Base-by-base conservation (phyloP, 2,329 filamentous ascomycete species). In the Mollisia scopiformis region DNA sequence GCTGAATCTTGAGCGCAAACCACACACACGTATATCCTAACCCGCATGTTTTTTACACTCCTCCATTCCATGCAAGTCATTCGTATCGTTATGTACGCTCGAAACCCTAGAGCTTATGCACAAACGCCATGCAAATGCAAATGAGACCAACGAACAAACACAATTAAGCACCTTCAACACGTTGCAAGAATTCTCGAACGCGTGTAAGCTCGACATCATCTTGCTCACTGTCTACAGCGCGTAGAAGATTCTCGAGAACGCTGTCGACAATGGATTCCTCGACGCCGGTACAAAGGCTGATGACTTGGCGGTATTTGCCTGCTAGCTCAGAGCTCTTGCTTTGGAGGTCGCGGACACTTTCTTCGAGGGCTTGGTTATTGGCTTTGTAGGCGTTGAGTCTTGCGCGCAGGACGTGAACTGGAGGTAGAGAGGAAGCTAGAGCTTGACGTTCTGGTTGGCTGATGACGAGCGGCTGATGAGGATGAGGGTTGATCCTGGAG, bases 201-300 rank as follows among this genome's bases (percentile, higher is more conserved):
- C 92, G 80, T 0, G 85, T 86, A 8, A 94, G 86, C 72, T 96
- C 92, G 1, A 92, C 79, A 69, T 91, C 89, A 7, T 86, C 84
- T 57, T 83, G 85, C 74, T 97, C 93, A 71, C 93, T 96, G 76
- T 97, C 94, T 2, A 98, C 90, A 2, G 95, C 95, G 64, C 91
- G 87, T 50, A 96, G 85, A 46, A 99, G 79, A 2, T 88, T 87
- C 55, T 92, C 91, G 0, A 97, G 81, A 55, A 93, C 85, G 59
- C 86, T 85, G 68, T 98, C 95, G 14, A 98, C 62, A 16, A 66
- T 85, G 8, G 83, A 82, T 63, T 96, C 92, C 0, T 86, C 83
- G 33, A 93, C 90, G 8, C 87, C 88, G 0, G 93, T 96, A 73
- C 94, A 97, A 13, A 97, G 79, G 57, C 90, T 88, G 25, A 99